phyloP scores from a whole-genome alignment of 2,329 filamentous ascomycete genomes.

The Colletotrichum euphorbiae region DNA sequence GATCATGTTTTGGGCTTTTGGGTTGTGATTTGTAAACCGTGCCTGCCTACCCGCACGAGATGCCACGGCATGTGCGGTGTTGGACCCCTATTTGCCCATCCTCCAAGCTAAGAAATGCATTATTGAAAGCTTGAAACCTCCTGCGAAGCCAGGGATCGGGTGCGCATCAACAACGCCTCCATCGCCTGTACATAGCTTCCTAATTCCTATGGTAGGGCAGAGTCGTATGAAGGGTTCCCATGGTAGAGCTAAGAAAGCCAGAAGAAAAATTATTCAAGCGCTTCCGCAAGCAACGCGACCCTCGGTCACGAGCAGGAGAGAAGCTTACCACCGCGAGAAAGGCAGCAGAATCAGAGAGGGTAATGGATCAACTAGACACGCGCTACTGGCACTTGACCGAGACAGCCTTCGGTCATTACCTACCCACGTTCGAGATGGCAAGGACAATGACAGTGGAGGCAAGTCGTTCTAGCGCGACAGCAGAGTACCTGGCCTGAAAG shows the following conservation, averaged over 20 bases:
- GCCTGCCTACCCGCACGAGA: slow-evolving; percentile 8
- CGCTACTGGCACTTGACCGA: slow-evolving; percentile 29
- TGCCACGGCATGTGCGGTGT: slow-evolving; percentile 5
- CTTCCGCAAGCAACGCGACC: slow-evolving; percentile 10
- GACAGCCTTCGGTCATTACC: background rate
- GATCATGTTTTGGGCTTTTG: slow-evolving; percentile 20
- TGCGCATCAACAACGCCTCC: background rate
- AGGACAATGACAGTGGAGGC: slow-evolving; percentile 16
- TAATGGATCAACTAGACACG: slow-evolving; percentile 1
- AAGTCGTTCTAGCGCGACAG: slow-evolving; percentile 3
- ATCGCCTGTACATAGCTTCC: background rate
- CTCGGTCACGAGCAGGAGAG: slow-evolving; percentile 17
- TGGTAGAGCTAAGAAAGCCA: slow-evolving; percentile 1
- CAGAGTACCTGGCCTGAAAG: background rate
- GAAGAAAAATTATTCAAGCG: background rate
- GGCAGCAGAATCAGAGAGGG: slow-evolving; percentile 3
- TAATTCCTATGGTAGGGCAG: background rate
- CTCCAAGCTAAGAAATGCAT: slow-evolving; percentile 10
- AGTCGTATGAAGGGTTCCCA: slow-evolving; percentile 3
- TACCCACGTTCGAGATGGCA: background rate
- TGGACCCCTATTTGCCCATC: slow-evolving; percentile 35
- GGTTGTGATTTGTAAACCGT: background rate
- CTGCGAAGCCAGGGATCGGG: background rate
- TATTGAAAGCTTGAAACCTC: slow-evolving; percentile 36
- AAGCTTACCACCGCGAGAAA: background rate